Conservation (phyloP, 495 filamentous ascomycete genomes). For the Trichocladium antarcticum region DNA sequence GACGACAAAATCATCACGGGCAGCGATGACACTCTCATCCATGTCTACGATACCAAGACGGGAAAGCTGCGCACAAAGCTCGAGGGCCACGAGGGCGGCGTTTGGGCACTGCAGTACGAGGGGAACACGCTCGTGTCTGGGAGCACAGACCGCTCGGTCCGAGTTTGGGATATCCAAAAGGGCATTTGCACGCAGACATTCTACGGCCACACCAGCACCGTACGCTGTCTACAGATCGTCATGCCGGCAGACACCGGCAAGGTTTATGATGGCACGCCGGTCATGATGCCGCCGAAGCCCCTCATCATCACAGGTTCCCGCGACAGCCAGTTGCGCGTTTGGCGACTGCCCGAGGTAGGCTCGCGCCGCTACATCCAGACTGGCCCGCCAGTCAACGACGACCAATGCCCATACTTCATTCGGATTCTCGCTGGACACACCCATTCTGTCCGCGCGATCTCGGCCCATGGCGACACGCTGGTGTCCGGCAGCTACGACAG, state of each 20-base stretch:
- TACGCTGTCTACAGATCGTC: constrained; percentile 90
- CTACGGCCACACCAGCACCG: constrained; percentile 94
- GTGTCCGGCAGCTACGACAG: constrained; percentile 98
- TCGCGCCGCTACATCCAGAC: constrained; percentile 66
- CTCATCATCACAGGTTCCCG: constrained; percentile 96
- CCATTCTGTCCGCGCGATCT: constrained; percentile 96
- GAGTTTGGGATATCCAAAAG: constrained; percentile 94
- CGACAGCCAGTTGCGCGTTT: constrained; percentile 87
- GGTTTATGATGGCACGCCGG: constrained; percentile 56
- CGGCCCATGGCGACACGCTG: constrained; percentile 89
- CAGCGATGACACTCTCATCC: constrained; percentile 94
- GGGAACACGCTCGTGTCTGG: constrained; percentile 92
- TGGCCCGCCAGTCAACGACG: constrained; percentile 62
- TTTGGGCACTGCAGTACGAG: constrained; percentile 95
- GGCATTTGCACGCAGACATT: constrained; percentile 89
- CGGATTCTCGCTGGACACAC: constrained; percentile 75
- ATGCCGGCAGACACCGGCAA: constrained; percentile 71
- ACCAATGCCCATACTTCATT: constrained; percentile 88
- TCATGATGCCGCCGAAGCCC: constrained; percentile 84
- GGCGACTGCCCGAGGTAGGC: constrained; percentile 79
- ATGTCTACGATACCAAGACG: constrained; percentile 96
- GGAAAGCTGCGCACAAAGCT: constrained; percentile 72
- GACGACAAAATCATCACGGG: constrained; percentile 96
- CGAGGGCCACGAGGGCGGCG: constrained; percentile 89
- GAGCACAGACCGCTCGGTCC: constrained; percentile 88